Base-by-base conservation (phyloP, 2,329 filamentous ascomycete species). In the Penicillium corylophilum region DNA sequence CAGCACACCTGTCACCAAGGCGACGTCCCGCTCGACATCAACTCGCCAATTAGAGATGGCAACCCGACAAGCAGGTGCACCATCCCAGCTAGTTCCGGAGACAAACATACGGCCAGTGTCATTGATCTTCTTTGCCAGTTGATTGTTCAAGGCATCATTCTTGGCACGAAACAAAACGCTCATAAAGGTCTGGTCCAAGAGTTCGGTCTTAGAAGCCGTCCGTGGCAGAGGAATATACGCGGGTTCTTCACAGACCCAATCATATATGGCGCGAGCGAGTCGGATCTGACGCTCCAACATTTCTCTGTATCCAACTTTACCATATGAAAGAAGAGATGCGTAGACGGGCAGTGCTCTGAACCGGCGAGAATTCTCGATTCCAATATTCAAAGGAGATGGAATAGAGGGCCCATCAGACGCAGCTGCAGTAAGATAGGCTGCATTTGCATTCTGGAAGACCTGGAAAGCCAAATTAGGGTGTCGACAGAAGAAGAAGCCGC, bases 261-360 rank as follows among this genome's bases (percentile, higher is more conserved):
- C 71, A 0, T 88, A 85, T 31, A 96, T 80, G 15, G 71, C 77
- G 20, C 90, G 80, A 0, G 90, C 84, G 5, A 96, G 79, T 3
- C 76, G 71, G 23, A 91, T 85, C 75, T 96, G 91, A 23, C 83
- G 80, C 54, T 82, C 78, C 4, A 96, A 75, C 74, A 96, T 87
- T 1, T 79, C 75, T 1, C 78, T 76, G 58, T 95, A 83, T 0
- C 90, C 91, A 0, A 78, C 68, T 1, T 78, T 77, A 0, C 93
- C 93, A 62, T 94, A 87, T 42, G 87, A 86, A 18, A 87, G 69
- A 2, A 96, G 79, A 0, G 86, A 88, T 10, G 90, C 86, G 66
- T 96, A 96, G 8, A 90, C 88, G 0, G 93, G 92, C n/a, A 96
- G 77, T 0, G 92, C 92, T 47, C 93, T 84, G 76, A 96, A 95